These are phyloP conservation scores for Hemileccinum impolitum DNA, from an alignment of 768 basidiomycete species.

Conservation along the genomic window DNA sequence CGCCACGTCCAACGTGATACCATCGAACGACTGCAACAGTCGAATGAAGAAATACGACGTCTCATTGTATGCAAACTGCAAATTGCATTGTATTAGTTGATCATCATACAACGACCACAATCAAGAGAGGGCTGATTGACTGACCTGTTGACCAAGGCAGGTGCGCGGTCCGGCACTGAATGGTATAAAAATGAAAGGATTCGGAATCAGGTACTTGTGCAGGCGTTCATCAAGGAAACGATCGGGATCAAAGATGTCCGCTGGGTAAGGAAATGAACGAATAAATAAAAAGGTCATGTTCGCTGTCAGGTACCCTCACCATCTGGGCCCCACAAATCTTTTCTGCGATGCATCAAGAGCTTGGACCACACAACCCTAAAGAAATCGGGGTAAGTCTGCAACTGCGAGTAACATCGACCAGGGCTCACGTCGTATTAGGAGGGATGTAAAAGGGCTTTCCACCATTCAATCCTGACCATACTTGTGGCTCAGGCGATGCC, in stretches of 20 bases:
- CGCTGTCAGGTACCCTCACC: constrained; percentile 14
- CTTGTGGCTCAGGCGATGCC: constrained; percentile 8
- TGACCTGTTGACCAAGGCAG: constrained; percentile 50
- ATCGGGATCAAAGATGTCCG: constrained; percentile 57
- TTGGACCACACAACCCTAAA: constrained; percentile 16
- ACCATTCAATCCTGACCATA: constrained; percentile 21
- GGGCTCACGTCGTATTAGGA: constrained; percentile 28
- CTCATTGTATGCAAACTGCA: constrained; percentile 52
- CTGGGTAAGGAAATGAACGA: constrained; percentile 1
- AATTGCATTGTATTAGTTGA: no score
- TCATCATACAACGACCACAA: no score
- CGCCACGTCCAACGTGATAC: constrained; percentile 37
- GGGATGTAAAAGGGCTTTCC: constrained; percentile 56
- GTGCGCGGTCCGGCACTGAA: constrained; percentile 69
- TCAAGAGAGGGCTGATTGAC: no score
- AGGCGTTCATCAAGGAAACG: constrained; percentile 60
- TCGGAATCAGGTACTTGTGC: constrained; percentile 49
- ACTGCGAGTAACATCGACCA: not conserved
- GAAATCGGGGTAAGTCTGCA: not conserved
- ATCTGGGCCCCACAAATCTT: constrained; percentile 29
- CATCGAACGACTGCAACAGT: constrained; percentile 47
- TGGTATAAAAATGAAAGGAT: constrained; percentile 67
- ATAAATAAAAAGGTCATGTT: not conserved
- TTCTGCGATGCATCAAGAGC: constrained; percentile 35
- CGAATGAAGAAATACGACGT: constrained; percentile 53